A percentile compares a stretch with the other conserved stretches of the same genome.
These are phyloP conservation scores for Ustilago tritici DNA, from an alignment of 1,284 basidiomycete species.

Conservation along the genomic window DNA sequence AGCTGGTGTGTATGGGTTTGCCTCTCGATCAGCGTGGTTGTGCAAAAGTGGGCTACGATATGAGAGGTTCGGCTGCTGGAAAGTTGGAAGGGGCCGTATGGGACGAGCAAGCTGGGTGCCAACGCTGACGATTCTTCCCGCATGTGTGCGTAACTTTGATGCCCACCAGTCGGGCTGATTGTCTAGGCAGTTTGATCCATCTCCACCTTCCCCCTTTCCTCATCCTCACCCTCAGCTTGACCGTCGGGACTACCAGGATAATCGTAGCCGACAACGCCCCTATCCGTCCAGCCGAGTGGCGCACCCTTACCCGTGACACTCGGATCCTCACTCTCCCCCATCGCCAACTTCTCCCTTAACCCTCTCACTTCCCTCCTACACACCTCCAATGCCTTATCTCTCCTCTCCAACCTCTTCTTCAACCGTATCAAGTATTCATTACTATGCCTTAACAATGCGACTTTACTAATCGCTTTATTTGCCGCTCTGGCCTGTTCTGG, in stretches of 20 bases:
- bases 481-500: conserved; percentile 54
- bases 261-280: conserved; percentile 1
- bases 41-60: too few species aligned
- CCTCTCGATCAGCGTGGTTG: too few species aligned
- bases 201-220: conserved; percentile 16
- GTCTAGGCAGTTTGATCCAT: conserved; percentile 40
- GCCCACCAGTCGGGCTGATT: too few species aligned
- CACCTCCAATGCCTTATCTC: conserved; percentile 82
- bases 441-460: conserved; percentile 87
- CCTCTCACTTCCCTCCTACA: conserved; percentile 79
- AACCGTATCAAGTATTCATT: conserved; percentile 87
- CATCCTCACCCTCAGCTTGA: background rate
- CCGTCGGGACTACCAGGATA: background rate
- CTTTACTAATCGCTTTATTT: conserved; percentile 88
- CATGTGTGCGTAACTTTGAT: too few species aligned
- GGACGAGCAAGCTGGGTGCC: too few species aligned
- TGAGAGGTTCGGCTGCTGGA: too few species aligned
- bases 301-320: conserved; percentile 34
- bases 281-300: conserved; percentile 34
- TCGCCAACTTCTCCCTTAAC: conserved; percentile 72
- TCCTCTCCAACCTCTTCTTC: conserved; percentile 81
- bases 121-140: too few species aligned
- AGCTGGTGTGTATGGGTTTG: too few species aligned
- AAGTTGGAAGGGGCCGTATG: too few species aligned
- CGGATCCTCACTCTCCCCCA: conserved; percentile 35